Evolutionary conservation across 1,284 basidiomycete species (phyloP).

Genomic region (Ceratobasidium sp.): DNA sequence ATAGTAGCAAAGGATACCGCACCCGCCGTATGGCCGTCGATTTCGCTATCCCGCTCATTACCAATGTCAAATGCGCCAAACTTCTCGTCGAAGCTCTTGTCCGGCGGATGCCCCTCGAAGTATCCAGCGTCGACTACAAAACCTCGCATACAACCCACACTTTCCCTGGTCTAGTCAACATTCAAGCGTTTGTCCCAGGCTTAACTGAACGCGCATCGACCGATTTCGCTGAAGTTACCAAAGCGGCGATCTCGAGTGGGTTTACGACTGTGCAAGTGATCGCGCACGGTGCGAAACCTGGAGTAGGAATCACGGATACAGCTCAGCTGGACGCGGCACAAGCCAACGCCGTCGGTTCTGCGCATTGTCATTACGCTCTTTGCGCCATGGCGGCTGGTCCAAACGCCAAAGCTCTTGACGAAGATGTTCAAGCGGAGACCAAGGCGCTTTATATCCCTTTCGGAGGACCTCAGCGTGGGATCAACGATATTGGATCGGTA

Average conservation of each 20-base stretch:
- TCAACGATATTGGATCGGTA: constrained; percentile 69
- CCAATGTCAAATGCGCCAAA: constrained; percentile 99
- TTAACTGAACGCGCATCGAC: constrained; percentile 71
- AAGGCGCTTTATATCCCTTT: constrained; percentile 91
- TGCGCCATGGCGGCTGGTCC: constrained; percentile 80
- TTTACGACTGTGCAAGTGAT: constrained; percentile 88
- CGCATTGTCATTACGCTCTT: constrained; percentile 90
- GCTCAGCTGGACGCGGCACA: constrained; percentile 78
- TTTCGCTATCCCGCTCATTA: constrained; percentile 96
- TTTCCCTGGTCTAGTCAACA: constrained; percentile 94
- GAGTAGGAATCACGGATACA: constrained; percentile 74
- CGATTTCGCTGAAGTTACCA: constrained; percentile 78
- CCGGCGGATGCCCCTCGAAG: constrained; percentile 87
- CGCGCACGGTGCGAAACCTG: constrained; percentile 72
- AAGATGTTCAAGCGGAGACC: constrained; percentile 82
- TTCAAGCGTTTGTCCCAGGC: constrained; percentile 89
- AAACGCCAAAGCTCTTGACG: constrained; percentile 77
- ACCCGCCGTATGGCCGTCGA: constrained; percentile 99
- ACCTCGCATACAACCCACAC: constrained; percentile 91
- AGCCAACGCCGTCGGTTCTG: constrained; percentile 71
- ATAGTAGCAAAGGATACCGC: constrained; percentile 96
- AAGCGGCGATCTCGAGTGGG: constrained; percentile 87
- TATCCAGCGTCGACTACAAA: constrained; percentile 94
- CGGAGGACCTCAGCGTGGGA: constrained; percentile 66
- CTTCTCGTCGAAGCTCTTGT: constrained; percentile 96